Evolutionary conservation across 345 rosid species (phyloP), one percentile per base, ranked within the genome.

Genomic region (Rhodamnia rubescens): DNA sequence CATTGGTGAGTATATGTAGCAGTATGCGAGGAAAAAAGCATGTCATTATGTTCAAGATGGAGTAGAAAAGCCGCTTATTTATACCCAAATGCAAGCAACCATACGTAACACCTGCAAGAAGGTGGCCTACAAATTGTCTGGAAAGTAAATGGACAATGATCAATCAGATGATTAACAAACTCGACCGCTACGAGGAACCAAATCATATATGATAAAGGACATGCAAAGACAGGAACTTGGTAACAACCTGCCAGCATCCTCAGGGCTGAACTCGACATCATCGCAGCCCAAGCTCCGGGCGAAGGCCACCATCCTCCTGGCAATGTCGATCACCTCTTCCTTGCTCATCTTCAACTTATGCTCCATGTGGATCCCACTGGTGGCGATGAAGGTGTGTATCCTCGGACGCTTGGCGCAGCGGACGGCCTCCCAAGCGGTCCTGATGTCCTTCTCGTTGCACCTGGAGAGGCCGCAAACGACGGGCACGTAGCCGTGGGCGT

Each of bases 221-320:
- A 83, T 12, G 22, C 74, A 11, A 51, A 54, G 44, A 50, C 52
- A 57, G 82, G 53, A 59, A 69, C 26, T 69, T 69, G 6, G 47
- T 1, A 36, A 83, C 49, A 86, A 96, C 98, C 98, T 93, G 87
- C 98, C 96, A 7, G 99, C 99, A 88, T 97, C 99, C 87, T 96
- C 98, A 0, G 99, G 98, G 87, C 99, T 96, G 85, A 97, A 96
- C 91, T 97, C 98, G 4, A 97, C 95, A 81, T 97, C 99, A 2
- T 94, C 88, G 85, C 99, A 97, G 2, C 99, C 99, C 89, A 97
- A 91, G 87, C 96, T 94, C 88, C 98, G 88, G 1, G 98, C 98
- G 53, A 88, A 95, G 6, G 50, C 84, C 26, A 97, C 99, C 98
- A 93, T 95, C 54, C 84, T 91, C 85, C 95, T 86, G 1, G 99